phyloP scores from a whole-genome alignment of 1,284 basidiomycete genomes.

The Trametes sp. region DNA sequence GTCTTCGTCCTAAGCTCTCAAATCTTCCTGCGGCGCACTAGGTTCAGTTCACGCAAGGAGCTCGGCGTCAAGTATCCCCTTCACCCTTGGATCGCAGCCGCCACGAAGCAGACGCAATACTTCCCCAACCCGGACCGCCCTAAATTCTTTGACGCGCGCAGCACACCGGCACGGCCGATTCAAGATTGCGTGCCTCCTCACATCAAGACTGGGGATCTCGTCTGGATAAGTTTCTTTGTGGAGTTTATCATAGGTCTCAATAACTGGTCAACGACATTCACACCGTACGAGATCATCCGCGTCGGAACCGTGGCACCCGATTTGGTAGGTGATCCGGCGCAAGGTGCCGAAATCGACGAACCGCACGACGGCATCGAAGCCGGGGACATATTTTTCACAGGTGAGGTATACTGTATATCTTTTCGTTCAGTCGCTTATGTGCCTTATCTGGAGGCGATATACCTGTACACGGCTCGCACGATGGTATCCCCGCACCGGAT shows the following conservation, averaged over 20 bases:
- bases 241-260: constrained; percentile 3
- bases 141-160: neutral
- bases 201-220: neutral
- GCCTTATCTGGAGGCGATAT: no score
- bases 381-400: no score
- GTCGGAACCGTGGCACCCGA: neutral
- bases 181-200: neutral
- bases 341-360: no score
- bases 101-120: neutral
- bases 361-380: no score
- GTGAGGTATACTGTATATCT: no score
- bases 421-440: no score
- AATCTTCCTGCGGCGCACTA: neutral
- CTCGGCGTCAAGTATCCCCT: neutral
- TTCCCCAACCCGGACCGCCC: constrained; percentile 1
- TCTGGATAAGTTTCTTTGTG: constrained; percentile 1
- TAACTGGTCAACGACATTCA: neutral
- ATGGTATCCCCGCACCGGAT: no score
- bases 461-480: no score
- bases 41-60: neutral
- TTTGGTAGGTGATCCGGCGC: constrained; percentile 2
- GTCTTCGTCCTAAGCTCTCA: neutral
- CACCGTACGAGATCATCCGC: neutral
- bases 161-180: neutral
- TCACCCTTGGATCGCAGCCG: neutral